Evolutionary conservation across 129 eudicot species (phyloP).

Genomic region (Sambucus nigra): DNA sequence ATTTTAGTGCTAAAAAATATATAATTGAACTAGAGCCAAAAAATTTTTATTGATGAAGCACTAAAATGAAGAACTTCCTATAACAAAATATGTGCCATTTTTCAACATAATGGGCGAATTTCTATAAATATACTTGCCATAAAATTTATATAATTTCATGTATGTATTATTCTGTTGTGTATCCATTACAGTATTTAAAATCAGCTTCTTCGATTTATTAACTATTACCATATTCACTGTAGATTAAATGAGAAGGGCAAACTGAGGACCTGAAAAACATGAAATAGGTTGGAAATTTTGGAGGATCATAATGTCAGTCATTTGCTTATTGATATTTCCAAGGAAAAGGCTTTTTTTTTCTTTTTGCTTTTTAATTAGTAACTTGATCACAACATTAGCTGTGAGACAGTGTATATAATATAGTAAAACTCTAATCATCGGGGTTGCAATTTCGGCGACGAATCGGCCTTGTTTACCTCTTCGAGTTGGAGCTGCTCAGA

Average conservation of each 20-base stretch:
- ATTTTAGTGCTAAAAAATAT: too few relatives aligned
- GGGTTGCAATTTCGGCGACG: constrained; percentile 61
- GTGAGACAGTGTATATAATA: neutral
- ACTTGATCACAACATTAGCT: constrained; percentile 10
- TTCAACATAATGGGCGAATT: too few relatives aligned
- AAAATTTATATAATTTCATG: too few relatives aligned
- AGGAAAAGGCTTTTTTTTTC: constrained; percentile 10
- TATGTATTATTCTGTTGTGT: too few relatives aligned
- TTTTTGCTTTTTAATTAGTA: neutral
- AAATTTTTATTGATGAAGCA: too few relatives aligned
- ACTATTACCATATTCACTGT: too few relatives aligned
- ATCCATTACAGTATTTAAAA: too few relatives aligned
- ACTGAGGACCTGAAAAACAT: constrained; percentile 11
- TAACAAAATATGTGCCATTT: too few relatives aligned
- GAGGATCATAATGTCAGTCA: constrained; percentile 26
- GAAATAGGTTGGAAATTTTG: constrained; percentile 13
- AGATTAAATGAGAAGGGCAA: neutral
- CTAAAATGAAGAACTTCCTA: too few relatives aligned
- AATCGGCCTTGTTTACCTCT: constrained; percentile 85
- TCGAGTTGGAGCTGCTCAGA: constrained; percentile 53
- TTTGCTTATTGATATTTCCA: constrained; percentile 11
- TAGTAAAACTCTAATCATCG: constrained; percentile 16
- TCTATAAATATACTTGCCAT: too few relatives aligned
- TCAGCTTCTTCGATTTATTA: too few relatives aligned
- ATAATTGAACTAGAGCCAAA: too few relatives aligned